These are phyloP conservation scores for Fusarium proliferatum DNA, from an alignment of 2,329 filamentous ascomycete species.

Conservation along the genomic window DNA sequence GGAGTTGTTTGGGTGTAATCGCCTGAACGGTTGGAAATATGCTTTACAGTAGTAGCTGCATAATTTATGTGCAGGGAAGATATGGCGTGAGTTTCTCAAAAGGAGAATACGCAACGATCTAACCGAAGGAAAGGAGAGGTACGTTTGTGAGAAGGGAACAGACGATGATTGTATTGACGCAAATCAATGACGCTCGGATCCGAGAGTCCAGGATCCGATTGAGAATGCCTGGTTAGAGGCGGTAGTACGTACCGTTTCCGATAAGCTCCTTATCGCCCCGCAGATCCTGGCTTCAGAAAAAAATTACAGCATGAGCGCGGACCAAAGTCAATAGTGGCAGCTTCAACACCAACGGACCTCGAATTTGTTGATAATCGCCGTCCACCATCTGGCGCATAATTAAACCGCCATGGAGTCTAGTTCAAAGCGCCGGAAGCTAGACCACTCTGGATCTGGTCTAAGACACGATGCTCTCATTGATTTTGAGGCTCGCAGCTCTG, in stretches of 20 bases:
- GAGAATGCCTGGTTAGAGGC: not conserved
- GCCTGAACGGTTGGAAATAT: slow-evolving; percentile 7
- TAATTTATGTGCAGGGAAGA: slow-evolving; percentile 31
- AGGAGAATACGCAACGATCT: slow-evolving; percentile 7
- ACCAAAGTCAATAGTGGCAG: slow-evolving; percentile 25
- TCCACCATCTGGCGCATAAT: slow-evolving; percentile 13
- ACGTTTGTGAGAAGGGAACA: not conserved
- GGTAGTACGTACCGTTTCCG: slow-evolving; percentile 36
- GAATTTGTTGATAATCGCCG: slow-evolving; percentile 19
- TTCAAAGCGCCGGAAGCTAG: slow-evolving; percentile 62
- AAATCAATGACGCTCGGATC: slow-evolving; percentile 8
- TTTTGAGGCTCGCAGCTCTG: slow-evolving; percentile 54
- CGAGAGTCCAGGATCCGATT: not conserved
- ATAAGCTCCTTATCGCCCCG: slow-evolving; percentile 47
- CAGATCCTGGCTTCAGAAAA: slow-evolving; percentile 37
- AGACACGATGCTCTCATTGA: slow-evolving; percentile 53
- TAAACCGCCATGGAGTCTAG: slow-evolving; percentile 56
- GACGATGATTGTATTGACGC: not conserved
- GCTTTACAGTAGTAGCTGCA: slow-evolving; percentile 29
- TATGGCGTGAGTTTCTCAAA: slow-evolving; percentile 5
- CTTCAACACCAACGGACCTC: slow-evolving; percentile 33
- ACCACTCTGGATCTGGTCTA: slow-evolving; percentile 51
- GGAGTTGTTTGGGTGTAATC: slow-evolving; percentile 30
- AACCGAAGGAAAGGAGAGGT: slow-evolving; percentile 5
- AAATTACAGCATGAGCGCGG: slow-evolving; percentile 29